Percentiles rank a stretch among this genome's conserved stretches.
Conservation (phyloP, 768 basidiomycete genomes). For the Collybiopsis confluens region DNA sequence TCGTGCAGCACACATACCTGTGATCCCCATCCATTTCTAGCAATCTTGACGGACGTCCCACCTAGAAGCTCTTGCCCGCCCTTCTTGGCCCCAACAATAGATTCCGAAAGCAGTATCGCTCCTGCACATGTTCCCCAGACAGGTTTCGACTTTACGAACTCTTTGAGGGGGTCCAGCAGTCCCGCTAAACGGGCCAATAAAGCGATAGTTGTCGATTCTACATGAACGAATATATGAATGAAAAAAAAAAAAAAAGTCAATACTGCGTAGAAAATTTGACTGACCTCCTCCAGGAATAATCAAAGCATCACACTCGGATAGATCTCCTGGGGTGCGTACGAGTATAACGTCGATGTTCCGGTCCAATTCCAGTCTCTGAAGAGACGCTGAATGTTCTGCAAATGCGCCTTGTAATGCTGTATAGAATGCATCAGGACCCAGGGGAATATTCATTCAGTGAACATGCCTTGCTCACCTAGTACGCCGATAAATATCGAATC, state of each 20-base stretch:
- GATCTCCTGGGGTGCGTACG: slow-evolving; percentile 74
- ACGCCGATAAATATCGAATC: neutral
- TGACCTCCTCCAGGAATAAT: slow-evolving; percentile 91
- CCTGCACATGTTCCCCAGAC: slow-evolving; percentile 98
- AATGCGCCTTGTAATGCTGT: slow-evolving; percentile 93
- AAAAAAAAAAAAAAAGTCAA: too few relatives aligned
- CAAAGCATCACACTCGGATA: slow-evolving; percentile 73
- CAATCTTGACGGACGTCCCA: slow-evolving; percentile 75
- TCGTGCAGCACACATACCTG: slow-evolving; percentile 49
- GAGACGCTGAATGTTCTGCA: slow-evolving; percentile 73
- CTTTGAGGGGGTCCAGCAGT: slow-evolving; percentile 72
- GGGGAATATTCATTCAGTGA: neutral
- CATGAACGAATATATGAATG: slow-evolving; percentile 3
- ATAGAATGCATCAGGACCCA: neutral
- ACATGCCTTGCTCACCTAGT: neutral
- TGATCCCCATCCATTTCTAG: slow-evolving; percentile 91
- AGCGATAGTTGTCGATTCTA: slow-evolving; percentile 92
- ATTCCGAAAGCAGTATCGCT: slow-evolving; percentile 79
- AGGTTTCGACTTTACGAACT: slow-evolving; percentile 68
- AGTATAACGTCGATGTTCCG: slow-evolving; percentile 44
- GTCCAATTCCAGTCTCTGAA: slow-evolving; percentile 52
- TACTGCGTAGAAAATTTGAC: too few relatives aligned
- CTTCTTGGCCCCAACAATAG: slow-evolving; percentile 73
- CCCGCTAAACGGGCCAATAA: slow-evolving; percentile 69
- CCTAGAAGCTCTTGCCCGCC: slow-evolving; percentile 85